Conservation (phyloP, 176 grass and related monocot genomes). For the Avena eriantha region DNA sequence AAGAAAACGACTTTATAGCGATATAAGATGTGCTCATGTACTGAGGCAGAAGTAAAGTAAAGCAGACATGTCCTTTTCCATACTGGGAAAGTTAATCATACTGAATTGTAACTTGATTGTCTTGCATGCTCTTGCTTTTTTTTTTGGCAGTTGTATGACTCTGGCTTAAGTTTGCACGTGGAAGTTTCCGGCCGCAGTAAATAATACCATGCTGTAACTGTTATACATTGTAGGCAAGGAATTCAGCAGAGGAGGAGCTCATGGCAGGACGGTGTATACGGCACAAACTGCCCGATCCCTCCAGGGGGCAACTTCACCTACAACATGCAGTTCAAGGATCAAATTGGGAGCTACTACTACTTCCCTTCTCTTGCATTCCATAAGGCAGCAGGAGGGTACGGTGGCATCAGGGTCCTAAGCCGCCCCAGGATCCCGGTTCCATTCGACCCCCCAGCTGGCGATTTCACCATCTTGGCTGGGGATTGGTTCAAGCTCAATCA, state of each 20-base stretch:
- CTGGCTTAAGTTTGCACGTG: not conserved
- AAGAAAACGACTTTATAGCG: not conserved
- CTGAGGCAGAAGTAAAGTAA: too few relatives aligned
- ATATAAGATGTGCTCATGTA: not conserved
- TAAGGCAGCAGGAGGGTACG: slow-evolving; percentile 84
- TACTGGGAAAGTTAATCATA: not conserved
- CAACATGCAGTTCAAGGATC: slow-evolving; percentile 90
- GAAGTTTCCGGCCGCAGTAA: not conserved
- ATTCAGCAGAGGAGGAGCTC: slow-evolving; percentile 93
- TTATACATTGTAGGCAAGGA: slow-evolving; percentile 60
- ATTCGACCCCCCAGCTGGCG: slow-evolving; percentile 73
- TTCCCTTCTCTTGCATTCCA: slow-evolving; percentile 89
- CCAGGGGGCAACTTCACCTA: slow-evolving; percentile 88
- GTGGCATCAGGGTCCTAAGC: slow-evolving; percentile 83
- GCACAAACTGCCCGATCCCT: slow-evolving; percentile 90
- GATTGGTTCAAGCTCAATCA: slow-evolving; percentile 99
- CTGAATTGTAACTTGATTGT: not conserved
- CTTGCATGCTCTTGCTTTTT: too few relatives aligned
- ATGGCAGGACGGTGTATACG: slow-evolving; percentile 91
- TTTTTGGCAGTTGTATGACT: not conserved
- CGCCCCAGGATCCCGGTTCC: slow-evolving; percentile 85
- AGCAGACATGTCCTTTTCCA: too few relatives aligned
- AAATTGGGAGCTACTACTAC: slow-evolving; percentile 96
- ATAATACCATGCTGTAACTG: not conserved
- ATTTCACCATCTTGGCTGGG: slow-evolving; percentile 76